Base-by-base conservation (phyloP, 2,329 filamentous ascomycete genomes). In the Botrytis hyacinthi region DNA sequence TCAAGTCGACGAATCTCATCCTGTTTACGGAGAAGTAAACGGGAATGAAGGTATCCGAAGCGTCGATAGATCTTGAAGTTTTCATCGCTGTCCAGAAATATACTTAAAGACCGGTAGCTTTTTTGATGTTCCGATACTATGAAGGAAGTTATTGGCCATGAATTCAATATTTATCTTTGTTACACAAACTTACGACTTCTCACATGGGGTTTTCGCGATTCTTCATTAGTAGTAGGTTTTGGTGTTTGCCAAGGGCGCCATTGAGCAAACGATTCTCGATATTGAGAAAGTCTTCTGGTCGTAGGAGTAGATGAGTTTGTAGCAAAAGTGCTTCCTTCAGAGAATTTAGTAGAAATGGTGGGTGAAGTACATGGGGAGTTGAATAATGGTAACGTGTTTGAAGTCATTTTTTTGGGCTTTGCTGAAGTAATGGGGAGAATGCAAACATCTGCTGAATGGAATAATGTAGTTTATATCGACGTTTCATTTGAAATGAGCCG, bases 1-100 rank as follows among this genome's bases (percentile, higher is more conserved):
- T 79, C 78, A 10, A 79, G 65, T 22, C 62, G 44, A 18, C 76
- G 61, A 26, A 79, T 59, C 42, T 78, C 69, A 29, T 78, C 76
- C 60, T 79, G 78, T 62, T 75, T 77, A 22, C 73, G 61, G 1
- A 79, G 70, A 1, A 84, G 76, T 0, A 85, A 67, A 1, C 84
- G 79, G 0, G 82, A 77, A 63, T 84, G 82, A 0, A 85, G 75
- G 60, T 80, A 83, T 3, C 83, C 83, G 63, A 84, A 85, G 1
- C 83, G 78, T 8, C 83, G 80, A 74, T 83, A 85, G 3, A 85
- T 72, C 77, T 82, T 82, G 72, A 84, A 85, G 40, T 80, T 79
- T 10, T 84, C 81, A 73, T 84, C 81, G 73, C 83, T 84, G 72
- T 84, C 81, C 0, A 83, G 77, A 71, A 85, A 84, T 1, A 80